phyloP scores from a whole-genome alignment of 2,329 filamentous ascomycete genomes.

The Cytospora piceicola region DNA sequence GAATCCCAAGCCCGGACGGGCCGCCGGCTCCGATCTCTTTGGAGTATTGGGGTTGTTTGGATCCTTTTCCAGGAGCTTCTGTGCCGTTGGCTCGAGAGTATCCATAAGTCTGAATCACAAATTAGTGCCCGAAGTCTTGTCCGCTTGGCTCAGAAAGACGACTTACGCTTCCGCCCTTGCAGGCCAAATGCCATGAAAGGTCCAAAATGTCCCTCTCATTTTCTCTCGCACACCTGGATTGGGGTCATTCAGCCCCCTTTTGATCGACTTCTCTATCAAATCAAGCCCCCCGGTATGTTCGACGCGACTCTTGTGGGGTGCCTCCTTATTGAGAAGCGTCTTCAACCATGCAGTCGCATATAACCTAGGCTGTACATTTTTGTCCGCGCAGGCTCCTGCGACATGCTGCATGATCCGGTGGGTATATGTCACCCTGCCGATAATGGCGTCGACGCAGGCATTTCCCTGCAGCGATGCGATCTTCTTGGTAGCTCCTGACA shows the following conservation, averaged over 20 bases:
- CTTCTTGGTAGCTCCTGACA: constrained; percentile 89
- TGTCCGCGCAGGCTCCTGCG: constrained; percentile 82
- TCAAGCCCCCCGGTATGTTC: constrained; percentile 86
- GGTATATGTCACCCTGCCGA: constrained; percentile 79
- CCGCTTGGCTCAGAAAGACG: not conserved
- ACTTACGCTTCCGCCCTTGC: constrained; percentile 73
- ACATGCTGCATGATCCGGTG: constrained; percentile 84
- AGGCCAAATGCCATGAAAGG: constrained; percentile 77
- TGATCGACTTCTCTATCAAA: constrained; percentile 83
- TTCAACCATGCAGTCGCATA: constrained; percentile 84
- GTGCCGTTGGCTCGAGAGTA: constrained; percentile 76
- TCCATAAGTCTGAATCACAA: constrained; percentile 68
- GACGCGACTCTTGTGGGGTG: constrained; percentile 76
- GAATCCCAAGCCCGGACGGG: constrained; percentile 61
- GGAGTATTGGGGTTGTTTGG: constrained; percentile 77
- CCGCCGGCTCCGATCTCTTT: constrained; percentile 53
- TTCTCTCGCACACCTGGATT: constrained; percentile 89
- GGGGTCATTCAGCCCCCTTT: constrained; percentile 84
- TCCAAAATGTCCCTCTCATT: constrained; percentile 86
- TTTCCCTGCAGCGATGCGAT: constrained; percentile 87
- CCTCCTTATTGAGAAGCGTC: constrained; percentile 77
- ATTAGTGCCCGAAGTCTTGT: constrained; percentile 31
- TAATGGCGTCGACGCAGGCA: constrained; percentile 75
- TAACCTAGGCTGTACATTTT: constrained; percentile 84
- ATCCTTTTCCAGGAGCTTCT: constrained; percentile 80